Conservation (phyloP, 495 filamentous ascomycete species). For the Penicillium simplicissimum region DNA sequence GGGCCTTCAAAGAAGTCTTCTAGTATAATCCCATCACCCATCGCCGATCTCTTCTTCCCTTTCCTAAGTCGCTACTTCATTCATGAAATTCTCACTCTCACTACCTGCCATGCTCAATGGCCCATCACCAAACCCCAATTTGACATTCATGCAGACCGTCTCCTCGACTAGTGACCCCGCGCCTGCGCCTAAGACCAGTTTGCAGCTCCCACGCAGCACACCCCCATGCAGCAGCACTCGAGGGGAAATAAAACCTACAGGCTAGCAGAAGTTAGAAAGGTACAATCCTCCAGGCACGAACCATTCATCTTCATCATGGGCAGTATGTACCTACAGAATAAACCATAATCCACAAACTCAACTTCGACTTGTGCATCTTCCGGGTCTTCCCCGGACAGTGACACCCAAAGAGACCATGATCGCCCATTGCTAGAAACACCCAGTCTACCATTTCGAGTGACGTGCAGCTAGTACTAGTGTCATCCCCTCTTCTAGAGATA, state of each 20-base stretch:
- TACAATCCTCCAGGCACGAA: slow-evolving; percentile 21
- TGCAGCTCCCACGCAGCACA: slow-evolving; percentile 25
- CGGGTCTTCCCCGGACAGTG: slow-evolving; percentile 26
- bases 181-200: slow-evolving; percentile 25
- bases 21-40: not conserved
- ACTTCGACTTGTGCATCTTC: slow-evolving; percentile 10
- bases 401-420: slow-evolving; percentile 11
- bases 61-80: not conserved
- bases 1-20: not conserved
- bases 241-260: slow-evolving; percentile 4
- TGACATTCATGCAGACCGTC: slow-evolving; percentile 18
- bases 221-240: slow-evolving; percentile 20
- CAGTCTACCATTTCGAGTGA: slow-evolving; percentile 27
- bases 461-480: slow-evolving; percentile 13
- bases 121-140: slow-evolving; percentile 6
- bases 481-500: not conserved
- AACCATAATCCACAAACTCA: slow-evolving; percentile 8
- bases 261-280: too few relatives aligned
- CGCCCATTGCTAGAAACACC: slow-evolving; percentile 11
- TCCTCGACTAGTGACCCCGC: slow-evolving; percentile 6
- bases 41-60: not conserved
- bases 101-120: not conserved
- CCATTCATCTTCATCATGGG: slow-evolving; percentile 12
- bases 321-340: not conserved
- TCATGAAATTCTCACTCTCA: not conserved